Evolutionary conservation across 2,329 filamentous ascomycete genomes (phyloP).

Genomic region (Claviceps humidiphila): DNA sequence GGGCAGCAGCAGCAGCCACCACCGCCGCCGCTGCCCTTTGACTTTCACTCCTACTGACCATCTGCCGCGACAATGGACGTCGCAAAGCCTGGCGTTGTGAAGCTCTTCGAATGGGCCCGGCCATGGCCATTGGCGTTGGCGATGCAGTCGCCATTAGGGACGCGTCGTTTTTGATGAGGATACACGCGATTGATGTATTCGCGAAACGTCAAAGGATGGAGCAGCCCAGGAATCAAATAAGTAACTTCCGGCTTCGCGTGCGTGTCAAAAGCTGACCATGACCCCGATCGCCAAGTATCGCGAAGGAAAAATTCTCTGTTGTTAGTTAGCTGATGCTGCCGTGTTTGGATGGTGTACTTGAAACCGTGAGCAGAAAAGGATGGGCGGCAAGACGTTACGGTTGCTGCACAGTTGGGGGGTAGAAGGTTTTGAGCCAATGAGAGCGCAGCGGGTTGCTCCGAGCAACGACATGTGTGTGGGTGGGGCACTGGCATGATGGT

Average conservation of each 20-base stretch:
- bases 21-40: conserved; percentile 24
- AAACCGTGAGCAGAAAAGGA: conserved; percentile 6
- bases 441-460: conserved; percentile 15
- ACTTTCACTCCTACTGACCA: conserved; percentile 31
- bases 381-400: neutral
- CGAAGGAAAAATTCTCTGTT: conserved; percentile 11
- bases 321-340: conserved; percentile 17
- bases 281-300: conserved; percentile 15
- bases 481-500: neutral
- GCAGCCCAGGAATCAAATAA: conserved; percentile 11
- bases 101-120: conserved; percentile 36
- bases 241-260: conserved; percentile 13
- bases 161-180: conserved; percentile 8
- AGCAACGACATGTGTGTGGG: conserved; percentile 14
- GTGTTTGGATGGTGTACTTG: conserved; percentile 14
- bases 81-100: conserved; percentile 43
- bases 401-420: conserved; percentile 16
- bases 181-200: neutral
- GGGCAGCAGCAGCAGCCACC: conserved; percentile 14
- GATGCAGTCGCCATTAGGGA: conserved; percentile 37
- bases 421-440: conserved; percentile 16
- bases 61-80: conserved; percentile 33
- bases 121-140: conserved; percentile 40
- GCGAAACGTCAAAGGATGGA: conserved; percentile 3
- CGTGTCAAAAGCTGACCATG: conserved; percentile 27